Evolutionary conservation across 2,329 filamentous ascomycete genomes (phyloP).

Genomic region (Fonsecaea erecta): DNA sequence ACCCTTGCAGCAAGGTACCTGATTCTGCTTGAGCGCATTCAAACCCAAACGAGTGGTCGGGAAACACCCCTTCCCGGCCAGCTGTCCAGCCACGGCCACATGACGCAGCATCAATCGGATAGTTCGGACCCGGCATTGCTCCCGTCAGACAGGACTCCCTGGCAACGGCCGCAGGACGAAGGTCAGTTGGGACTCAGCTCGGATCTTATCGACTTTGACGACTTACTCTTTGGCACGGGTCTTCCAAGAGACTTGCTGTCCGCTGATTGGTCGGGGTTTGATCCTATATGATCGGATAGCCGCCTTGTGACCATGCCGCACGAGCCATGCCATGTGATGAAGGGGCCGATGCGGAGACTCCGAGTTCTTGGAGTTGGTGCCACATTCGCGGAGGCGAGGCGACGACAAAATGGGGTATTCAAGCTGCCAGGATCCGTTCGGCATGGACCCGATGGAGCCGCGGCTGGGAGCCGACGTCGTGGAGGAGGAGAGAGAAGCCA

Average conservation of each 20-base stretch:
- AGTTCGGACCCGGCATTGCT: not conserved
- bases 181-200: not conserved
- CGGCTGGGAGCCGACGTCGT: not conserved
- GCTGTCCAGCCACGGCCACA: not conserved
- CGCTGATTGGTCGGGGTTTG: constrained; percentile 10
- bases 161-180: not conserved
- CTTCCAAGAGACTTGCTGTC: constrained; percentile 12
- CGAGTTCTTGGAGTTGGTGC: not conserved
- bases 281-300: not conserved
- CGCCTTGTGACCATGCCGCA: not conserved
- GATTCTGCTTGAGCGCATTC: constrained; percentile 15
- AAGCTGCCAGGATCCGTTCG: not conserved
- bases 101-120: not conserved
- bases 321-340: not conserved
- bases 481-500: not conserved
- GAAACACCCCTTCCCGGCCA: constrained; percentile 2
- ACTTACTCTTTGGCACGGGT: constrained; percentile 13
- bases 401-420: not conserved
- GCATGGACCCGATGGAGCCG: not conserved
- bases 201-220: constrained; percentile 7
- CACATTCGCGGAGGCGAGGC: not conserved
- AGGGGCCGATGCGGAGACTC: not conserved
- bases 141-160: not conserved
- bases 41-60: constrained; percentile 11
- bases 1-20: constrained; percentile 7